Evolutionary conservation across 306 rosid species (phyloP).

Genomic region (Dalbergia cochinchinensis): DNA sequence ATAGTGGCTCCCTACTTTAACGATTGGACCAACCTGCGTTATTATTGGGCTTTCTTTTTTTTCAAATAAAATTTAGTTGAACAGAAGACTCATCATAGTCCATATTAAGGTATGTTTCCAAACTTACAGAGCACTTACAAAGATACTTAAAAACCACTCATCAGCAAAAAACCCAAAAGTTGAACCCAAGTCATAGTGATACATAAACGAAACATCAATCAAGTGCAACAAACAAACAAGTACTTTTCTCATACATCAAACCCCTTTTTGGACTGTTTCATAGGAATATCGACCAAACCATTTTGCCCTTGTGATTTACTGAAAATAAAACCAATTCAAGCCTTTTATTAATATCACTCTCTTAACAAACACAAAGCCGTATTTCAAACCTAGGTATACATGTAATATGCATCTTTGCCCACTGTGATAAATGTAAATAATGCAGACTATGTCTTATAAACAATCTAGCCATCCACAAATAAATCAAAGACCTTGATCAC

Average conservation of each 20-base stretch:
- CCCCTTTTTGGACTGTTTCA: neutral
- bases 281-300: neutral
- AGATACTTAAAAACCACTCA: too few relatives aligned
- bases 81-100: too few relatives aligned
- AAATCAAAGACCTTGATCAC: constrained; percentile 38
- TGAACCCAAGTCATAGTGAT: too few relatives aligned
- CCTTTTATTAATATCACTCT: constrained; percentile 30
- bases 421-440: constrained; percentile 40
- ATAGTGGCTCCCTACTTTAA: too few relatives aligned
- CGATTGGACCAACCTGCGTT: neutral
- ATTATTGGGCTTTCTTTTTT: too few relatives aligned
- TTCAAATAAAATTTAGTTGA: neutral
- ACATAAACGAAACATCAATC: too few relatives aligned
- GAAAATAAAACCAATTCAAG: constrained; percentile 24
- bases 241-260: neutral
- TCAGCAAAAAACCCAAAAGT: too few relatives aligned
- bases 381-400: constrained; percentile 40
- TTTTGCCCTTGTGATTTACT: constrained; percentile 25
- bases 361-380: constrained; percentile 43
- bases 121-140: too few relatives aligned
- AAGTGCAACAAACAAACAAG: neutral
- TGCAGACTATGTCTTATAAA: constrained; percentile 36
- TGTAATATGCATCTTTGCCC: constrained; percentile 35
- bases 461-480: constrained; percentile 36
- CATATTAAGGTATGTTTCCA: too few relatives aligned